These are phyloP conservation scores for Lactarius indigo DNA, from an alignment of 768 basidiomycete species.

Conservation along the genomic window DNA sequence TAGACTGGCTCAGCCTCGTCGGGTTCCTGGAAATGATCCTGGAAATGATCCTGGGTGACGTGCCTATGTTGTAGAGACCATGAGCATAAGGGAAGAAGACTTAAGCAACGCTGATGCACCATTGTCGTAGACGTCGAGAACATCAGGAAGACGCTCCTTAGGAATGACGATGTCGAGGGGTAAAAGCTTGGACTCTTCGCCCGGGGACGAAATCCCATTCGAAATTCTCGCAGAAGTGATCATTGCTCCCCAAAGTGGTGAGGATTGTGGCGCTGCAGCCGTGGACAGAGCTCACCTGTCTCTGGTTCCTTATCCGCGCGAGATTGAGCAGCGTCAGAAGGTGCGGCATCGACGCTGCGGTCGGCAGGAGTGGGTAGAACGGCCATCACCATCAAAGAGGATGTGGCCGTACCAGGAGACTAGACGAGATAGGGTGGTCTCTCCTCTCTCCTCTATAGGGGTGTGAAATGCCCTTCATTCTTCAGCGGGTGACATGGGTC, in stretches of 20 bases:
- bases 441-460: too few relatives aligned
- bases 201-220: not conserved
- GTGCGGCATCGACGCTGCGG: not conserved
- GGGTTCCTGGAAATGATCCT: not conserved
- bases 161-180: constrained; percentile 6
- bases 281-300: not conserved
- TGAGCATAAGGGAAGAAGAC: too few relatives aligned
- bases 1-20: not conserved
- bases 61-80: not conserved
- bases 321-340: not conserved
- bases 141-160: constrained; percentile 9
- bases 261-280: too few relatives aligned
- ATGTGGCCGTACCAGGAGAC: too few relatives aligned
- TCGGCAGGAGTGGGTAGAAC: not conserved
- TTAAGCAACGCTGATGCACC: not conserved
- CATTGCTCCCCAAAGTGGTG: not conserved
- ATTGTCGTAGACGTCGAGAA: not conserved
- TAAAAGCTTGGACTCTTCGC: not conserved
- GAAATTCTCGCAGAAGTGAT: not conserved
- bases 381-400: not conserved
- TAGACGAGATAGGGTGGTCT: too few relatives aligned
- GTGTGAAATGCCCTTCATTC: too few relatives aligned
- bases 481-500: too few relatives aligned
- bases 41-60: too few relatives aligned
- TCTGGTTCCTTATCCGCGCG: not conserved